A percentile compares a stretch with the other conserved stretches of the same genome.
These are phyloP conservation scores for Solanum chmielewskii DNA, from an alignment of 257 asterid genomes.

Conservation along the genomic window DNA sequence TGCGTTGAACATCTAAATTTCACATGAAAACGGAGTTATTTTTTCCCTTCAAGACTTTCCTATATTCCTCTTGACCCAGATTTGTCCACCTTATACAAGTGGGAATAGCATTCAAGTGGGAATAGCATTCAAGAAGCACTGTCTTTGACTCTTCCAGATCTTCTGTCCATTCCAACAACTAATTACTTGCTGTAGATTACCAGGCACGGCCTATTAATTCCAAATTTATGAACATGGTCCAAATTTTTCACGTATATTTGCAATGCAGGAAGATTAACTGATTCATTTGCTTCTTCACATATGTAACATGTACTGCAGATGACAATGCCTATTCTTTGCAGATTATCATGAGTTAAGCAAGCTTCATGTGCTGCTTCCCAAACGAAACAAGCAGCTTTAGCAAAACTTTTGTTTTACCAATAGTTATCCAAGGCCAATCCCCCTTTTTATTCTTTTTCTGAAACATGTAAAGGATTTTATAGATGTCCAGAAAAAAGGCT, in stretches of 20 bases:
- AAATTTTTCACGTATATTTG: neutral
- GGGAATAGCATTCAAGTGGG: neutral
- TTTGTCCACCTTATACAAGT: neutral
- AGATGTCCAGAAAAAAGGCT: neutral
- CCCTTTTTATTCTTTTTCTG: neutral
- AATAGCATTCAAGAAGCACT: neutral
- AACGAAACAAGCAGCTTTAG: neutral
- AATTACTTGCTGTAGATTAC: neutral
- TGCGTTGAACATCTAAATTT: neutral
- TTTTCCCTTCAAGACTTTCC: neutral
- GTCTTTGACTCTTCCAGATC: neutral
- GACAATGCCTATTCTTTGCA: neutral
- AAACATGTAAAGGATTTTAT: neutral
- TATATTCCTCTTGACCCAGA: neutral
- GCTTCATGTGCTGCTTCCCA: neutral
- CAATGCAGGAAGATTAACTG: neutral
- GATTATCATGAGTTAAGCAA: neutral
- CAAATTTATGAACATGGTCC: neutral
- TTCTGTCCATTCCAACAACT: neutral
- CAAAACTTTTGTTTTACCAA: neutral
- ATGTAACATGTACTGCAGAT: neutral
- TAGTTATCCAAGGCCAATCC: neutral
- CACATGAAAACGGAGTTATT: neutral
- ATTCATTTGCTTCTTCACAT: neutral
- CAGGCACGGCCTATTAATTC: neutral